Conservation (phyloP, 345 rosid species). For the Turnera subulata region DNA sequence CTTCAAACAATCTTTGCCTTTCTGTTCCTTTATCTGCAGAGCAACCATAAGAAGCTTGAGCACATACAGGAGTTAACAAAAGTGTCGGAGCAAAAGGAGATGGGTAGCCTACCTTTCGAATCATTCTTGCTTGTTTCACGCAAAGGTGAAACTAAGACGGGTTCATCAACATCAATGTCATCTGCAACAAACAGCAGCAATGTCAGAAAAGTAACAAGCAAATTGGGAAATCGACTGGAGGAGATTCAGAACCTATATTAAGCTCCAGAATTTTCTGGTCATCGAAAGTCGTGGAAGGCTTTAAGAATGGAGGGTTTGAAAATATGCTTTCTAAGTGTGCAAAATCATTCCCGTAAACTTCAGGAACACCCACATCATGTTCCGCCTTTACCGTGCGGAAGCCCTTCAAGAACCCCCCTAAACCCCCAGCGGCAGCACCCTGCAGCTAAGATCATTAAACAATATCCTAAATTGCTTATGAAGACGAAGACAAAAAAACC, state of each 20-base stretch:
- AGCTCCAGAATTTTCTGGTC: conserved; percentile 43
- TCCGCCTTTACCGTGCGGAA: conserved; percentile 43
- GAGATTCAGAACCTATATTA: conserved; percentile 54
- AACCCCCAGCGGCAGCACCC: conserved; percentile 48
- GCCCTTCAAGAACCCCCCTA: conserved; percentile 54
- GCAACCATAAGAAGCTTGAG: conserved; percentile 18
- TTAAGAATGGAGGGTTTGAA: conserved; percentile 59
- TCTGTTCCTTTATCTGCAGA: conserved; percentile 48
- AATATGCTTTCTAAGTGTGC: conserved; percentile 59
- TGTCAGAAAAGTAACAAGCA: conserved; percentile 15
- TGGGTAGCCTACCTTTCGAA: conserved; percentile 34
- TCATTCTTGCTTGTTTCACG: conserved; percentile 38
- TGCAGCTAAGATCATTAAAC: conserved; percentile 30
- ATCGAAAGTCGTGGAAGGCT: conserved; percentile 39
- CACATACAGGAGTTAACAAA: conserved; percentile 8
- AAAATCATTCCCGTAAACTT: conserved; percentile 30
- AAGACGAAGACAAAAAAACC: conserved; percentile 5
- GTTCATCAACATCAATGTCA: conserved; percentile 69
- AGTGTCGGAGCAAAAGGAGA: conserved; percentile 3
- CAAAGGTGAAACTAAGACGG: conserved; percentile 31
- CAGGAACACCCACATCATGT: conserved; percentile 30
- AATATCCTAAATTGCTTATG: conserved; percentile 10
- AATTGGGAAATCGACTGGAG: not conserved
- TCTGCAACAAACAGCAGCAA: conserved; percentile 39
- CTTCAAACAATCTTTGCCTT: conserved; percentile 65